phyloP scores from a whole-genome alignment of 2,329 filamentous ascomycete species.

The Pyrenophora graminea region DNA sequence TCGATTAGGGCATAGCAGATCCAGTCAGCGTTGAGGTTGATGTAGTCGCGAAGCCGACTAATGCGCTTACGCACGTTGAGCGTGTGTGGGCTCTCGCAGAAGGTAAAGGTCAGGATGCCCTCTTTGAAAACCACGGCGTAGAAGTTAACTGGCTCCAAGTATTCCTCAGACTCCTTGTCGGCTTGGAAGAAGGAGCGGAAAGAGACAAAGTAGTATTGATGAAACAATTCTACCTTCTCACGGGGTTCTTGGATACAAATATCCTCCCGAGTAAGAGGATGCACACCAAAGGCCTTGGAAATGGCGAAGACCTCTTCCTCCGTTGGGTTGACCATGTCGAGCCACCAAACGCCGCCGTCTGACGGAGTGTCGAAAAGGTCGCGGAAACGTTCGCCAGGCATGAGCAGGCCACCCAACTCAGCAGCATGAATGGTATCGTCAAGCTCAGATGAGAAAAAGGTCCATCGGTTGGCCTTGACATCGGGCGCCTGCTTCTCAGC shows the following conservation, averaged over 20 bases:
- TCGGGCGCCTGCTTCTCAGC: slow-evolving; percentile 51
- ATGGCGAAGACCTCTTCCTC: slow-evolving; percentile 86
- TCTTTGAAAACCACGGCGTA: slow-evolving; percentile 97
- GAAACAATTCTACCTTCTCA: slow-evolving; percentile 98
- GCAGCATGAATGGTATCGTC: slow-evolving; percentile 91
- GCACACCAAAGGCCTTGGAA: slow-evolving; percentile 92
- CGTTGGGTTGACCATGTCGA: slow-evolving; percentile 88
- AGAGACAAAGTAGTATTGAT: slow-evolving; percentile 96
- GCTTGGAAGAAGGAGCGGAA: slow-evolving; percentile 91
- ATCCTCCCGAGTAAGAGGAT: slow-evolving; percentile 94
- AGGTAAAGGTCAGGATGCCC: slow-evolving; percentile 93
- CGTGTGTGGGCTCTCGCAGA: slow-evolving; percentile 83
- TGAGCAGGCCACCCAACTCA: slow-evolving; percentile 83
- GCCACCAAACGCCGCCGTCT: slow-evolving; percentile 93
- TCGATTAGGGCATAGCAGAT: slow-evolving; percentile 99
- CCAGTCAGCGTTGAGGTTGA: slow-evolving; percentile 94
- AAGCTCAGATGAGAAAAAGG: slow-evolving; percentile 94
- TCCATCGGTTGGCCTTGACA: slow-evolving; percentile 73
- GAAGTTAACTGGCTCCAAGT: slow-evolving; percentile 92
- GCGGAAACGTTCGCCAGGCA: slow-evolving; percentile 86
- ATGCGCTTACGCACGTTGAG: slow-evolving; percentile 90
- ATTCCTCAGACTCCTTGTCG: slow-evolving; percentile 76
- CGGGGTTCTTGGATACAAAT: slow-evolving; percentile 93
- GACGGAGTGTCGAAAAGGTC: slow-evolving; percentile 77
- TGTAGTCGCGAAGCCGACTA: slow-evolving; percentile 89